phyloP scores from a whole-genome alignment of 2,329 filamentous ascomycete genomes.

The Tolypocladium ophioglossoides region DNA sequence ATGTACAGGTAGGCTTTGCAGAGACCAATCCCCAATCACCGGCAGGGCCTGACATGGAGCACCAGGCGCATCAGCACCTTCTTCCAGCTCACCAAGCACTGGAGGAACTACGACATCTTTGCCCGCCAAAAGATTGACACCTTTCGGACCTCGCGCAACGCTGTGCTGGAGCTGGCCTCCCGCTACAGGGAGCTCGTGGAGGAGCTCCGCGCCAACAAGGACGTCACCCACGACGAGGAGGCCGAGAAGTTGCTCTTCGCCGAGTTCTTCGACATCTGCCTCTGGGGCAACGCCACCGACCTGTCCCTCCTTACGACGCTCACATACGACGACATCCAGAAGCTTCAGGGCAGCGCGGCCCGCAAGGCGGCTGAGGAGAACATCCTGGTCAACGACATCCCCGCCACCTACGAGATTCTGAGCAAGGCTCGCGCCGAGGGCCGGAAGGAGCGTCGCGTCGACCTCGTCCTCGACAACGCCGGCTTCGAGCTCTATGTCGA shows the following conservation, averaged over 20 bases:
- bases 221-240: slow-evolving; percentile 45
- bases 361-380: slow-evolving; percentile 83
- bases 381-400: slow-evolving; percentile 80
- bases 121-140: slow-evolving; percentile 81
- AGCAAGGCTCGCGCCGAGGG: slow-evolving; percentile 52
- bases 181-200: slow-evolving; percentile 65
- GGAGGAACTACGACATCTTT: slow-evolving; percentile 88
- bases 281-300: slow-evolving; percentile 97
- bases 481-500: slow-evolving; percentile 97
- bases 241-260: slow-evolving; percentile 71
- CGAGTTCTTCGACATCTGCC: slow-evolving; percentile 92
- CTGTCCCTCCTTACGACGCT: slow-evolving; percentile 82
- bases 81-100: slow-evolving; percentile 68
- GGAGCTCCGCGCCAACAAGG: slow-evolving; percentile 48
- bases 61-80: slow-evolving; percentile 63
- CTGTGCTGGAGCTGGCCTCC: slow-evolving; percentile 71
- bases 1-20: slow-evolving; percentile 59
- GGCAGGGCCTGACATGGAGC: slow-evolving; percentile 5
- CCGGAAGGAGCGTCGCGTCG: slow-evolving; percentile 64
- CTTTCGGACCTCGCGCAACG: slow-evolving; percentile 83
- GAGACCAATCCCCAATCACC: not conserved
- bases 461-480: slow-evolving; percentile 94
- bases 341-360: slow-evolving; percentile 81
- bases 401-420: slow-evolving; percentile 58
- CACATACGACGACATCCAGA: slow-evolving; percentile 93